A percentile compares a stretch with the other conserved stretches of the same genome.
Evolutionary conservation across 345 rosid genomes (phyloP).

Genomic region (Eucalyptus pauciflora): DNA sequence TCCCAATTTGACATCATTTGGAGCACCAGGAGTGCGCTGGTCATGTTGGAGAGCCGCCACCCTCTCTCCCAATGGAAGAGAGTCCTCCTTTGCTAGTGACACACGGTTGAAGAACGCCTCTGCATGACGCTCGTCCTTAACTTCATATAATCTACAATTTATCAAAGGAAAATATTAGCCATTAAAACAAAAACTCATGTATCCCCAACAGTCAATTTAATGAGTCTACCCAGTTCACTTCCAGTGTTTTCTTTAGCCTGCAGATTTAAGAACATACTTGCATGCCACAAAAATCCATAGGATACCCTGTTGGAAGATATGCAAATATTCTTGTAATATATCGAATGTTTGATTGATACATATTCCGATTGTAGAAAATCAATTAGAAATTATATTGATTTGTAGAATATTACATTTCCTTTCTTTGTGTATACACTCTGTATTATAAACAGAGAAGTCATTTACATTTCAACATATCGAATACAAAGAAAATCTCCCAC

Average conservation of each 20-base stretch:
- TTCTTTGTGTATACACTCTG: too few relatives aligned
- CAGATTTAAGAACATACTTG: neutral
- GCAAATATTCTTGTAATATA: too few relatives aligned
- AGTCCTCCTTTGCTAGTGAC: conserved; percentile 64
- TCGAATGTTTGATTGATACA: too few relatives aligned
- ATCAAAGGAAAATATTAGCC: neutral
- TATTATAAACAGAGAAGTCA: too few relatives aligned
- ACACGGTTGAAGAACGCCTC: conserved; percentile 49
- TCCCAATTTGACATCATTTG: conserved; percentile 56
- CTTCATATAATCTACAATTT: conserved; percentile 49
- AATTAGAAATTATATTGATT: too few relatives aligned
- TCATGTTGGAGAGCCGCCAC: conserved; percentile 42
- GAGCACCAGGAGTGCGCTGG: conserved; percentile 12
- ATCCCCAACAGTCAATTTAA: neutral
- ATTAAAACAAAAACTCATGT: neutral
- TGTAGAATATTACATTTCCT: too few relatives aligned
- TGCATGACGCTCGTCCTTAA: conserved; percentile 80
- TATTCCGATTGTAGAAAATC: too few relatives aligned
- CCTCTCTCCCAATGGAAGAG: conserved; percentile 80
- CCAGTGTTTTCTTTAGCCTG: neutral
- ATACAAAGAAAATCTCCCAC: too few relatives aligned
- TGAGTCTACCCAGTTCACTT: neutral
- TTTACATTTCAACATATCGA: too few relatives aligned
- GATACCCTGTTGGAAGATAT: too few relatives aligned
- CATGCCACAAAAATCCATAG: neutral